Evolutionary conservation across 2,329 filamentous ascomycete species (phyloP).

Genomic region (Daldinia sp.): DNA sequence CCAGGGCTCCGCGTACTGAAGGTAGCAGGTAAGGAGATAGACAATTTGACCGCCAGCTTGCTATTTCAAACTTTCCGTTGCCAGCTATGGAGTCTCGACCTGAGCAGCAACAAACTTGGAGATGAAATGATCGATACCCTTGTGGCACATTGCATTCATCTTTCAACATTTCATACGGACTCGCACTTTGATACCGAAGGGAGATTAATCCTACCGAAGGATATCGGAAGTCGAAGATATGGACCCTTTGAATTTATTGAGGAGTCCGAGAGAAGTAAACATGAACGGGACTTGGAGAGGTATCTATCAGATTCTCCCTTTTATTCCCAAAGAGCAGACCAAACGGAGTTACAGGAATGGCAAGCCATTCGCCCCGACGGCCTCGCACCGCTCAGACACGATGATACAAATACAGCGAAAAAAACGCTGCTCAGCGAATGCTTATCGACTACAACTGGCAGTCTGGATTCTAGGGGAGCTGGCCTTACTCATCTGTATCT

Average conservation of each 20-base stretch:
- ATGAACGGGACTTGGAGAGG: slow-evolving; percentile 60
- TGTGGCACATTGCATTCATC: slow-evolving; percentile 51
- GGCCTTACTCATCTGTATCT: slow-evolving; percentile 68
- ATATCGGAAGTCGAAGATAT: slow-evolving; percentile 52
- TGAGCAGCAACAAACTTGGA: slow-evolving; percentile 64
- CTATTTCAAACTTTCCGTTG: slow-evolving; percentile 53
- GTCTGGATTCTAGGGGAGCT: slow-evolving; percentile 39
- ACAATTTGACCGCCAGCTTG: slow-evolving; percentile 54
- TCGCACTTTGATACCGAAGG: slow-evolving; percentile 61
- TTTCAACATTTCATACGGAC: slow-evolving; percentile 52
- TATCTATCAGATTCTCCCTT: slow-evolving; percentile 63
- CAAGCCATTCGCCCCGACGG: slow-evolving; percentile 55
- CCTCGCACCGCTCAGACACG: slow-evolving; percentile 47
- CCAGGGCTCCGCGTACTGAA: slow-evolving; percentile 66
- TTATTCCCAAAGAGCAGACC: slow-evolving; percentile 51
- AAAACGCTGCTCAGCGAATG: slow-evolving; percentile 46
- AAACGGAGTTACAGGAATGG: slow-evolving; percentile 45
- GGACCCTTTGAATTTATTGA: slow-evolving; percentile 60
- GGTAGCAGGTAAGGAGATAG: slow-evolving; percentile 60
- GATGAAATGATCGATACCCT: slow-evolving; percentile 58
- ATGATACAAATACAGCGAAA: slow-evolving; percentile 53
- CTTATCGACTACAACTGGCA: slow-evolving; percentile 29
- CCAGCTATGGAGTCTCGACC: slow-evolving; percentile 69
- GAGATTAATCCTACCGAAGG: slow-evolving; percentile 50
- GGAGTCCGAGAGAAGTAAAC: slow-evolving; percentile 61